phyloP scores from a whole-genome alignment of 2,329 filamentous ascomycete species.

The Eurotiales sp. region DNA sequence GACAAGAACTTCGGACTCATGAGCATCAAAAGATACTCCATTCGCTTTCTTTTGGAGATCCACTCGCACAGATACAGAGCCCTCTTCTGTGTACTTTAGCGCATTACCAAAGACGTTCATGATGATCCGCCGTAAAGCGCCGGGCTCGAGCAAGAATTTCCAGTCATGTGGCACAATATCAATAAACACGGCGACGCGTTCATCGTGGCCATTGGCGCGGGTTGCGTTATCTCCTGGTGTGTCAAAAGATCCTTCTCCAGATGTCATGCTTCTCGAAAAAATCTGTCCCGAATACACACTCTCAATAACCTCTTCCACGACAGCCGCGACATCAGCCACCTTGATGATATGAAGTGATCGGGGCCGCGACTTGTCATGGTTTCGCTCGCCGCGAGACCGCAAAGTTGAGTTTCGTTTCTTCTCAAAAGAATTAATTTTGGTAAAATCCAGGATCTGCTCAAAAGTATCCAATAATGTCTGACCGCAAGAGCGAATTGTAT shows the following conservation, averaged over 20 bases:
- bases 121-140: slow-evolving; percentile 43
- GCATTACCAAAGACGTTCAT: slow-evolving; percentile 48
- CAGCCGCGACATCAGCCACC: slow-evolving; percentile 32
- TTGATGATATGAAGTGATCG: slow-evolving; percentile 13
- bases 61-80: slow-evolving; percentile 34
- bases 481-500: slow-evolving; percentile 47
- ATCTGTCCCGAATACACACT: slow-evolving; percentile 45
- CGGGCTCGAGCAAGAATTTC: slow-evolving; percentile 43
- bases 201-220: too few species aligned
- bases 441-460: slow-evolving; percentile 40
- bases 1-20: slow-evolving; percentile 14
- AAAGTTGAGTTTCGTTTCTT: slow-evolving; percentile 16
- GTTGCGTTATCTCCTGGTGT: too few species aligned
- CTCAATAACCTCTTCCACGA: slow-evolving; percentile 49
- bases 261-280: slow-evolving; percentile 16
- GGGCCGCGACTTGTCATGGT: neutral
- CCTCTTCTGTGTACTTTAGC: slow-evolving; percentile 20
- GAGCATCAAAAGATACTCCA: slow-evolving; percentile 11
- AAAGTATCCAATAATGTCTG: slow-evolving; percentile 46
- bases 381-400: neutral
- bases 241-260: too few species aligned
- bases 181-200: slow-evolving; percentile 38
- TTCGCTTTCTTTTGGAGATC: slow-evolving; percentile 22
- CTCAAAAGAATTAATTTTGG: slow-evolving; percentile 43
- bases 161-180: slow-evolving; percentile 39